Conservation (phyloP, 2,329 filamentous ascomycete genomes). For the Aspergillus jensenii region DNA sequence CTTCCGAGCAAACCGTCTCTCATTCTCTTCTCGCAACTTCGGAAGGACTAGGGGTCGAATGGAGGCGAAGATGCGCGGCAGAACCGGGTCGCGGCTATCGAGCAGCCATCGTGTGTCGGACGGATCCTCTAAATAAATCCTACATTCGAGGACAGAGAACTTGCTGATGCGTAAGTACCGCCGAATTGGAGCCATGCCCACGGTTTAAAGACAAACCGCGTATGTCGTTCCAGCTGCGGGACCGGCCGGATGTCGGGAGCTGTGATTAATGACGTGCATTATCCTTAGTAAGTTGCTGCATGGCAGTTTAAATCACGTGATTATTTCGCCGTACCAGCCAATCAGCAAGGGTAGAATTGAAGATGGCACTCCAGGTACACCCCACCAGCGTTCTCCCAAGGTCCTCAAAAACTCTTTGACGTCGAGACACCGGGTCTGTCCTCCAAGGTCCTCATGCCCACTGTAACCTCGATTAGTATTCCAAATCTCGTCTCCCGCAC, state of each 20-base stretch:
- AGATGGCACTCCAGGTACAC: background rate
- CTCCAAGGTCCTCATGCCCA: constrained; percentile 34
- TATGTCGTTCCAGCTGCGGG: background rate
- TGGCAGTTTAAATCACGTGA: background rate
- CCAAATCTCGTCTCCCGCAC: constrained; percentile 10
- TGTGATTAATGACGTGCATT: background rate
- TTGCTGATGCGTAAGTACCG: constrained; percentile 90
- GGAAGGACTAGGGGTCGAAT: constrained; percentile 84
- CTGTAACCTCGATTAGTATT: constrained; percentile 8
- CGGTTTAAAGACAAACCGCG: background rate
- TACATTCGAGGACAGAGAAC: constrained; percentile 92
- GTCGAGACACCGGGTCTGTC: constrained; percentile 16
- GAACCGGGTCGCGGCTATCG: constrained; percentile 70
- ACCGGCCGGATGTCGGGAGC: background rate
- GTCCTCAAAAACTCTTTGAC: constrained; percentile 31
- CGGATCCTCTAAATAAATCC: constrained; percentile 93
- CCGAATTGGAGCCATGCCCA: constrained; percentile 76
- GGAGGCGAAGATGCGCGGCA: constrained; percentile 79
- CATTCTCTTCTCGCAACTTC: constrained; percentile 84
- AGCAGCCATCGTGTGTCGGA: constrained; percentile 81
- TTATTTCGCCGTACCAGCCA: background rate
- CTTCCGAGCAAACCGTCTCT: constrained; percentile 61
- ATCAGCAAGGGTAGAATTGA: background rate
- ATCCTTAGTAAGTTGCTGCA: background rate
- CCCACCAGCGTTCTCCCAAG: constrained; percentile 27